Percentiles rank a stretch among this genome's conserved stretches.
Evolutionary conservation across 352 stramenopile genomes (phyloP).

Genomic region (Phytophthora niederhauseri): DNA sequence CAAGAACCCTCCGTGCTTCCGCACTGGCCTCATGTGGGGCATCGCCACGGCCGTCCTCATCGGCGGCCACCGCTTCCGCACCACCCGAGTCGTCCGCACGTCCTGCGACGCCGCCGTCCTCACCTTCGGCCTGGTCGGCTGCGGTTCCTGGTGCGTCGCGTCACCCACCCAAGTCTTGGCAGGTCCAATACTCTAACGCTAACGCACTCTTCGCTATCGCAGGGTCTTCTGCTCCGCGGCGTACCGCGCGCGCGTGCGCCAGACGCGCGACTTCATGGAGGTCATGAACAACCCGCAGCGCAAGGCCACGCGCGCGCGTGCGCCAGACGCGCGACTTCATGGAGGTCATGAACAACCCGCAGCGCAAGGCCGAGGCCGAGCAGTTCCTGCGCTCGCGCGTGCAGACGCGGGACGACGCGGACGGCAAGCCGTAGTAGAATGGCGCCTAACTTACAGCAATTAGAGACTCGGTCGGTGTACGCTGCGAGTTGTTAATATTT

Average conservation of each 20-base stretch:
- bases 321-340: constrained; percentile 81
- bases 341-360: constrained; percentile 85
- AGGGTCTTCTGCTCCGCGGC: constrained; percentile 70
- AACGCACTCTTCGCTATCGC: background rate
- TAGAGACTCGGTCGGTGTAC: background rate
- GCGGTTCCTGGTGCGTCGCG: constrained; percentile 51
- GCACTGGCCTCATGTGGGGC: constrained; percentile 78
- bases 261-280: constrained; percentile 86
- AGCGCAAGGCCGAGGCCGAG: constrained; percentile 71
- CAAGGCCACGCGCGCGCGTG: constrained; percentile 49
- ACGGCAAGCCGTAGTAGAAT: constrained; percentile 19
- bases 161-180: background rate
- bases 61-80: constrained; percentile 74
- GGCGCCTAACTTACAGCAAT: background rate
- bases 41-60: constrained; percentile 66
- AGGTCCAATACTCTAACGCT: background rate
- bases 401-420: constrained; percentile 23
- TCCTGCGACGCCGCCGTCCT: constrained; percentile 73
- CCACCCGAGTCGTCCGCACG: constrained; percentile 52
- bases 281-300: constrained; percentile 83
- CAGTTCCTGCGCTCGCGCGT: constrained; percentile 78
- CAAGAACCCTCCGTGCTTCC: constrained; percentile 82
- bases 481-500: constrained; percentile 42
- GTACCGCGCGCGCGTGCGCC: constrained; percentile 53
- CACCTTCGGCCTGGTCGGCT: constrained; percentile 63